Evolutionary conservation across 2,329 filamentous ascomycete genomes (phyloP), one percentile per base, ranked within the genome.

Genomic region (Fusarium denticulatum): DNA sequence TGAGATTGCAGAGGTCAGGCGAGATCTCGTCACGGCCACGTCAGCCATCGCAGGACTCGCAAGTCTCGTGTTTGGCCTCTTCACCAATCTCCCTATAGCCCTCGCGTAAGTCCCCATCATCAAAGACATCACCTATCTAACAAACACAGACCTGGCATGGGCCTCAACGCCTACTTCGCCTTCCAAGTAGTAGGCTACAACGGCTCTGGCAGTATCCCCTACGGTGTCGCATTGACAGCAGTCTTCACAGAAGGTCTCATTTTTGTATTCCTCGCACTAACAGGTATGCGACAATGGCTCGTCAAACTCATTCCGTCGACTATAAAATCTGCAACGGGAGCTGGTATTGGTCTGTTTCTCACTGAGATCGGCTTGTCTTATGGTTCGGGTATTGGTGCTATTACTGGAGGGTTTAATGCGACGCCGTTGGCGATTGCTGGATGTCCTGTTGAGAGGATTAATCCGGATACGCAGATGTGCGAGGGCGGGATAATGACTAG

Each of bases 251-350:
- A 96, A 82, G 93, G 93, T 26, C 91, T 92, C 78, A 89, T 96
- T 62, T 96, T 96, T 81, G 88, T 95, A 50, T 91, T 85, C 6
- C 86, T 96, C 36, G 93, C 93, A 2, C 79, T 95, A 30, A 86
- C 94, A 36, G 93, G 93, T n/a, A 88, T 96, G 83, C 90, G 93
- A 22, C 93, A 96, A 81, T 96, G 93, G 93, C 87, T 96, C 26
- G 93, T 94, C 18, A 89, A 93, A 71, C 89, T 92, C 30, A 93
- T 96, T 67, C 93, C 93, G 1, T 88, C 89, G 30, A 94, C 91
- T 45, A 94, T 96, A 82, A 96, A 96, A 81, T 90, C 95, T 52
- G 93, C 93, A 11, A 94, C 92, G 14, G 92, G 93, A 66, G 93
- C 92, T 49, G 93, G 93, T 56, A 95, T 96, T 70, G 93, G 93